A percentile compares a stretch with the other conserved stretches of the same genome.
These are phyloP conservation scores for Hydnomerulius pinastri DNA, from an alignment of 768 basidiomycete species.

Conservation along the genomic window DNA sequence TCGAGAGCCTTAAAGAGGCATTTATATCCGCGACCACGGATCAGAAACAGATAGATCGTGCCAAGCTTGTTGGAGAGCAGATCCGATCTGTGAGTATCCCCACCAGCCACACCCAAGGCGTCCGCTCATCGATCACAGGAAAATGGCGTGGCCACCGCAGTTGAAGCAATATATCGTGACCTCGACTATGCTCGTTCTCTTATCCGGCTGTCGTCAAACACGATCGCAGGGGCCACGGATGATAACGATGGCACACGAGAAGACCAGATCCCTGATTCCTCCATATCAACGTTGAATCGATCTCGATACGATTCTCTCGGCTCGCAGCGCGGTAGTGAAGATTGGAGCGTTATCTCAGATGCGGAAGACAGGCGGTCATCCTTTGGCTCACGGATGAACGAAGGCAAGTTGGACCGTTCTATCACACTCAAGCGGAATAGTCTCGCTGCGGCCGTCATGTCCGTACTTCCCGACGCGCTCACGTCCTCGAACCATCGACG, in stretches of 20 bases:
- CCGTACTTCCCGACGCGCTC: constrained; percentile 59
- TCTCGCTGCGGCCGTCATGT: constrained; percentile 60
- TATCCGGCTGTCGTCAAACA: constrained; percentile 57
- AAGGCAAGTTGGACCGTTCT: constrained; percentile 37
- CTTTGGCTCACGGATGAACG: constrained; percentile 50
- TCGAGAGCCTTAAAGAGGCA: constrained; percentile 75
- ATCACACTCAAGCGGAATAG: constrained; percentile 58
- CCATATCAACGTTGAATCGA: constrained; percentile 31
- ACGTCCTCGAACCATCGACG: constrained; percentile 43
- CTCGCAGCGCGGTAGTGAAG: constrained; percentile 67
- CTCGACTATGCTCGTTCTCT: constrained; percentile 90
- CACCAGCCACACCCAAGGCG: neutral
- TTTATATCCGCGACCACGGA: constrained; percentile 83
- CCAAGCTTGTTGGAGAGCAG: constrained; percentile 80
- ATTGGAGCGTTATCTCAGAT: constrained; percentile 89
- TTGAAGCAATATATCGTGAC: constrained; percentile 95
- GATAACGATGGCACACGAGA: constrained; percentile 24
- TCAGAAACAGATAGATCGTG: constrained; percentile 84
- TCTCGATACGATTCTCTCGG: constrained; percentile 59
- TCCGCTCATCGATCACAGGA: constrained; percentile 55
- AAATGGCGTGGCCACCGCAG: constrained; percentile 90
- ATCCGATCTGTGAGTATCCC: constrained; percentile 68
- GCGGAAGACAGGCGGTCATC: constrained; percentile 63
- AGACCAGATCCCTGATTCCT: constrained; percentile 33
- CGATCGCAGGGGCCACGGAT: constrained; percentile 23